Base-by-base conservation (phyloP, 1,284 basidiomycete genomes). In the Cystobasidium slooffiae region DNA sequence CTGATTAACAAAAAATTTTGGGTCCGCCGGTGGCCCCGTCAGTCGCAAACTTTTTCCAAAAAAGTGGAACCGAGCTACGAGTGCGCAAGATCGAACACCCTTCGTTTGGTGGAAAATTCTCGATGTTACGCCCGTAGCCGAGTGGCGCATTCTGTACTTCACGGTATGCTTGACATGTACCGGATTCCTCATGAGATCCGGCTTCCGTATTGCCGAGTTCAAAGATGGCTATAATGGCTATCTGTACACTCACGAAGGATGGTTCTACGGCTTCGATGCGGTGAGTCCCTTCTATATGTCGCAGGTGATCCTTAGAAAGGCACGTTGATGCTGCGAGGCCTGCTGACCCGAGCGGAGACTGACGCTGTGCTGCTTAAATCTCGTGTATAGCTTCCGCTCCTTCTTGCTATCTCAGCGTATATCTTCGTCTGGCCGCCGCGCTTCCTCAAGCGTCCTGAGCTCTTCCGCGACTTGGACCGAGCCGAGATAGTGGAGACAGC, bases 351-450 rank as follows among this genome's bases (percentile, higher is more conserved):
- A 5, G 31, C 31, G 31, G 31, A 31, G 2, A 31, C 31, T 31
- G 31, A 31, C 31, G 31, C 31, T 31, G 46, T 14, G 12, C 12
- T 14, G 46, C 46, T 49, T 5, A 49, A 49, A 49, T 49, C 6
- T 49, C n/a, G 3, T 49, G 6, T 3, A 49, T 6, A 65, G 62
- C 62, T 70, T 14, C 56, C 68, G 0, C 18, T 59, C 10, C 47
- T 59, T 4, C 22, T 70, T 10, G 68, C 56, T 20, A 47, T 70
- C 18, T 62, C 44, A 37, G 68, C 55, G 6, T 70, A 47, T 39
- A 39, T 70, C 56, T 62, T 70, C 43, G 31, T 70, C 9, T 70
- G 68, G 68, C 68, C 68, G 1, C 68, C 68, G 14, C 68, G 68
- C 10, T 70, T 61, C 56, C 58, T 70, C 1, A 70, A 70, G 58